Evolutionary conservation across 2,329 filamentous ascomycete species (phyloP), one percentile per base, ranked within the genome.

Genomic region (Myotisia sp.): DNA sequence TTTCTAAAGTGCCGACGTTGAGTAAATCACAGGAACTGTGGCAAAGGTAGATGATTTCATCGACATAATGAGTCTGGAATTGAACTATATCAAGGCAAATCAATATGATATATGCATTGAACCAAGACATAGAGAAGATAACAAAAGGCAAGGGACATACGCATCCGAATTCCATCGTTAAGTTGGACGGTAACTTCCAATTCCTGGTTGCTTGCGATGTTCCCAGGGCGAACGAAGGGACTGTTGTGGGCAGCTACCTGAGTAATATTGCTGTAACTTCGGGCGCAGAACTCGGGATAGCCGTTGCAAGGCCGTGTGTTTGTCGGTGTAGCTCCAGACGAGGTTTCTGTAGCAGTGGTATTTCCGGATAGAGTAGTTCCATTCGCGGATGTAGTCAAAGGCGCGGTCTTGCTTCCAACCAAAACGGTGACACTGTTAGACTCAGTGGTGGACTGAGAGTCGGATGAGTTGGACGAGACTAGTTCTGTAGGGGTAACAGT

Each of bases 271-370:
- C 77, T 74, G 57, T 85, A 92, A 46, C 73, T 76, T 39, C 81
- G 71, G 4, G 58, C 59, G 62, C 83, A 92, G 47, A 90, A 75
- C 55, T 87, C 80, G 16, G 77, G 59, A 45, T 81, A 74, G 53
- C 75, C 74, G 57, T 92, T 92, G 65, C 83, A 92, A 3, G 80
- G 75, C 39, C 74, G 74, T 0, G 79, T 86, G 54, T 86, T 87
- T 29, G 69, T 71, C 1, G 76, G 66, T 9, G 53, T 52, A 17
- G 58, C 44, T 17, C 55, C 57, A 7, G 58, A 55, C 12, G 64
- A 62, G 31, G 65, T 68, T 2, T 63, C 58, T 22, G 65, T 66
- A 6, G 52, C 46, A 16, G 58, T 59, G 18, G 55, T 54, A 35
- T 67, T 68, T 26, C 64, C 63, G 19, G 67, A 66, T 16, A 67